These are phyloP conservation scores for Akanthomyces dipterigenus DNA, from an alignment of 2,329 filamentous ascomycete species.

Conservation along the genomic window DNA sequence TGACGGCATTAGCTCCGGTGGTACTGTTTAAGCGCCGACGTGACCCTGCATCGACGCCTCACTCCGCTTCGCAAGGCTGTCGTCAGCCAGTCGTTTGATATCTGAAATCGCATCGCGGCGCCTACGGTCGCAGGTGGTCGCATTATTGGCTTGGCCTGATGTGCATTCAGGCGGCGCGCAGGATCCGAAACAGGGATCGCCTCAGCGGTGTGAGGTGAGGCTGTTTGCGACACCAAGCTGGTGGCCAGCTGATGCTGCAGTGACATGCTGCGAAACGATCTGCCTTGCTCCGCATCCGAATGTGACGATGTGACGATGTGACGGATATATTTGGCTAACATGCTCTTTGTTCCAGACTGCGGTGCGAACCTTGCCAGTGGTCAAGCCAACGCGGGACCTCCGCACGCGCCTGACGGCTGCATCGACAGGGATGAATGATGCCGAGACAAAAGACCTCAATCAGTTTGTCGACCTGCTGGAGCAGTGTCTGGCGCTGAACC, in stretches of 20 bases:
- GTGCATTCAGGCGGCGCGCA: neutral
- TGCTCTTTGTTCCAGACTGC: constrained; percentile 44
- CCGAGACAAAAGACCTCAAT: constrained; percentile 69
- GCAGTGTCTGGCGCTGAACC: constrained; percentile 80
- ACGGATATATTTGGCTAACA: constrained; percentile 15
- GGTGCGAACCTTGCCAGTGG: constrained; percentile 58
- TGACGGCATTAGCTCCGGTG: constrained; percentile 10
- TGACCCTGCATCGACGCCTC: constrained; percentile 5
- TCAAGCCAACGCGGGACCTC: constrained; percentile 75
- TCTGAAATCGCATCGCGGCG: constrained; percentile 9
- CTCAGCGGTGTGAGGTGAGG: neutral
- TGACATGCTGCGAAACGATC: neutral
- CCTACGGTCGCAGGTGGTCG: constrained; percentile 9
- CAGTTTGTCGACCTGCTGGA: constrained; percentile 84
- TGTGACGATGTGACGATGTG: constrained; percentile 2
- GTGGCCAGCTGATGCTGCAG: neutral
- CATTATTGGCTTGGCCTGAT: neutral
- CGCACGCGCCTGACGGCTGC: constrained; percentile 72
- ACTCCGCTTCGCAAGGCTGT: neutral
- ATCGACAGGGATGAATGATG: constrained; percentile 65
- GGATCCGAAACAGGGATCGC: constrained; percentile 3
- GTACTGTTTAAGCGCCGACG: constrained; percentile 7
- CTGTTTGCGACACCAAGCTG: neutral
- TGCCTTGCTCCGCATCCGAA: neutral
- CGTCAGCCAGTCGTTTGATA: neutral